Evolutionary conservation across 129 eudicot genomes (phyloP).

Genomic region (Sambucus nigra): DNA sequence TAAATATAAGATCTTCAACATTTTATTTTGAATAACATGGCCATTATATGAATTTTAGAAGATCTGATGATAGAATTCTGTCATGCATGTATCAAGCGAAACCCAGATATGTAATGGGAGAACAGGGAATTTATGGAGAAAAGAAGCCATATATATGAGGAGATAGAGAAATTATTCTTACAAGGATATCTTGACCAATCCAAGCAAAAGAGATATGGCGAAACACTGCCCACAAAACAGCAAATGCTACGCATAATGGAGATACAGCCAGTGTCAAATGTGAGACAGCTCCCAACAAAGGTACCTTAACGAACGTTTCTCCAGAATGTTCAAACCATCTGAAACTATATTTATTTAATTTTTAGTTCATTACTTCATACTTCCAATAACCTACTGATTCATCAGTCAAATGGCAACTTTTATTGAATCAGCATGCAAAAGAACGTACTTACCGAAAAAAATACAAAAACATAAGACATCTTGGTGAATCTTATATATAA

Average conservation of each 20-base stretch:
- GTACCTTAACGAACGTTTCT: constrained; percentile 69
- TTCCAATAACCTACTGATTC: not conserved
- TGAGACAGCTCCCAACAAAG: constrained; percentile 81
- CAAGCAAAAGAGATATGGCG: constrained; percentile 77
- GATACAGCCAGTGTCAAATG: constrained; percentile 70
- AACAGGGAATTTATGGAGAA: not conserved
- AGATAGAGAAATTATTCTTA: constrained; percentile 32
- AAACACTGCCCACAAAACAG: constrained; percentile 87
- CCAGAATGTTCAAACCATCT: constrained; percentile 81
- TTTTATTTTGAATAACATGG: too few relatives aligned
- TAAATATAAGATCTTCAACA: too few relatives aligned
- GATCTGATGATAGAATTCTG: too few relatives aligned
- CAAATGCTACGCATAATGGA: constrained; percentile 84
- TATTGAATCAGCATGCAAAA: not conserved
- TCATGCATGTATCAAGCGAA: too few relatives aligned
- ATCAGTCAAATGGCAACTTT: not conserved
- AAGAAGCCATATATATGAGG: not conserved
- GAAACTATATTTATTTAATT: constrained; percentile 50
- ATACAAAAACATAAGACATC: too few relatives aligned
- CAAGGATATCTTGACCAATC: constrained; percentile 99
- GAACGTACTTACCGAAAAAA: too few relatives aligned
- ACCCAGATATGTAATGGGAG: too few relatives aligned
- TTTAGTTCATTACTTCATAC: constrained; percentile 35
- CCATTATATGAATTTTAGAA: too few relatives aligned
- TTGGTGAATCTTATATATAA: too few relatives aligned